These are phyloP conservation scores for Neofusicoccum sp. DNA, from an alignment of 2,329 filamentous ascomycete genomes.

Conservation along the genomic window DNA sequence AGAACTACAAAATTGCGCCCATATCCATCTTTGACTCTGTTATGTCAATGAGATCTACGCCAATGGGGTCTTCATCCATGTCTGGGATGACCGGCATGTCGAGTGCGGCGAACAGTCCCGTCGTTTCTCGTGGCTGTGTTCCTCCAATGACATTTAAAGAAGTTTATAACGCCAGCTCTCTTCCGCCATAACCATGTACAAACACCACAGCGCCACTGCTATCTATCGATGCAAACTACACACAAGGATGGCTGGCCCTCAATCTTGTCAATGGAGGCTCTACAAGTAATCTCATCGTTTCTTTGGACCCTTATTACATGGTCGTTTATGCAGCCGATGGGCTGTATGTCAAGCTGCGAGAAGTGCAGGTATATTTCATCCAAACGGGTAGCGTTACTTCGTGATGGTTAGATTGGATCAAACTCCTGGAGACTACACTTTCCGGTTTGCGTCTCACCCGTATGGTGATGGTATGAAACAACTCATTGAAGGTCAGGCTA, in stretches of 20 bases:
- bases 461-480: conserved; percentile 21
- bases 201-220: conserved; percentile 20
- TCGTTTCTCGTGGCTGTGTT: conserved; percentile 21
- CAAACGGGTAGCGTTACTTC: conserved; percentile 21
- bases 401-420: conserved; percentile 25
- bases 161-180: conserved; percentile 20
- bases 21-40: not conserved
- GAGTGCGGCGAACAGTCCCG: conserved; percentile 4
- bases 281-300: conserved; percentile 21
- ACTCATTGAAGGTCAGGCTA: conserved; percentile 23
- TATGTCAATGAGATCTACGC: not conserved
- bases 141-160: conserved; percentile 22
- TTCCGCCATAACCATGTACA: conserved; percentile 22
- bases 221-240: not conserved
- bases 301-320: conserved; percentile 24
- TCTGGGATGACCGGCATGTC: not conserved
- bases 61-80: not conserved
- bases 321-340: conserved; percentile 25
- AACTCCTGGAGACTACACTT: conserved; percentile 20
- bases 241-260: conserved; percentile 22
- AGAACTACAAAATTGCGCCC: not conserved
- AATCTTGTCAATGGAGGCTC: conserved; percentile 24
- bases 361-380: not conserved
- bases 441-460: conserved; percentile 22
- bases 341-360: conserved; percentile 20